Base-by-base conservation (phyloP, 495 filamentous ascomycete species). In the Hypoxylon lienhwacheense region DNA sequence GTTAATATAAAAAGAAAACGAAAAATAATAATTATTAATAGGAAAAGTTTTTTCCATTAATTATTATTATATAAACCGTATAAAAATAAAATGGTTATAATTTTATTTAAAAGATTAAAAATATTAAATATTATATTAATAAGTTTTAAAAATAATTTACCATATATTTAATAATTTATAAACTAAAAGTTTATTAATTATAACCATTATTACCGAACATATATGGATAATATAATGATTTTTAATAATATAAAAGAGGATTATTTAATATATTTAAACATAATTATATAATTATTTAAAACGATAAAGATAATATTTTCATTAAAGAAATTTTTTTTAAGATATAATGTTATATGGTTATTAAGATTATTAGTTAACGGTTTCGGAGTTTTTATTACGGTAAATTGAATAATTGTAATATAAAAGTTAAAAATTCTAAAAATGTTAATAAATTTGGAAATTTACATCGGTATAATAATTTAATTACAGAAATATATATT, bases 61-160 rank as follows among this genome's bases (percentile, higher is more conserved):
- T 15, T 51, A n/a, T 36, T 35, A 3, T 15, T 49, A 0, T 19
- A 14, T 3, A 1, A 6, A 19, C 1, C 14, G 4, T 36, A 50
- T 17, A 19, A 19, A 11, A 16, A 44, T 15, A 1, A 40, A 4
- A 53, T 53, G 49, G 21, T 19, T 1, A 12, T 53, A 0, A 32
- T 53, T 5, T 54, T 35, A 0, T 42, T 34, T 0, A 8, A 34
- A 45, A 42, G 42, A 0, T 19, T 54, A 1, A 42, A 54, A n/a
- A 20, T 54, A 0, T 46, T 42, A 0, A 54, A 47, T 11, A 42
- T 54, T 0, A 34, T 17, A 0, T n/a, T 54, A 3, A 54, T 54
- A 42, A 42, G 51, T 0, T 54, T 40, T 14, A n/a, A 14, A 14
- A 54, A 47, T n/a, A 15, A 5, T 0, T 19, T 42, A 0, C 24